A percentile compares a stretch with the other conserved stretches of the same genome.
Conservation (phyloP, 202 grass and related monocot genomes). For the Zizania palustris region DNA sequence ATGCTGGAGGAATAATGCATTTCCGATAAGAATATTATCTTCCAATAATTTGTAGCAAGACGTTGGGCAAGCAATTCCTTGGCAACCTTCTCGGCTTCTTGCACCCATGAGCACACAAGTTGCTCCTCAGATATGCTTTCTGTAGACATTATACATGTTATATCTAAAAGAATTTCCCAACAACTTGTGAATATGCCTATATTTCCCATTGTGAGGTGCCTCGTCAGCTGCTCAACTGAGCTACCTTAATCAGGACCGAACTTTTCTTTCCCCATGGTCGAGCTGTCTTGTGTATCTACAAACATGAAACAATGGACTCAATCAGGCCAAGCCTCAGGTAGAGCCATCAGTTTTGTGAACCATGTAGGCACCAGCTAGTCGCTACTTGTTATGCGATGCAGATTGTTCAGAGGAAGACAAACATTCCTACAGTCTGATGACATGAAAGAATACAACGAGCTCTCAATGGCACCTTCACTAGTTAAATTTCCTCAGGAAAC, state of each 20-base stretch:
- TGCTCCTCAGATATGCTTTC: conserved; percentile 18
- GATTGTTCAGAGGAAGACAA: conserved; percentile 21
- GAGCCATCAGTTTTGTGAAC: conserved; percentile 9
- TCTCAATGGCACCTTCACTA: conserved; percentile 40
- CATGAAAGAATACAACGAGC: neutral
- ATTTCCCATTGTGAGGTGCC: conserved; percentile 27
- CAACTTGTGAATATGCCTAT: conserved; percentile 29
- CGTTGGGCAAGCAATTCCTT: conserved; percentile 25
- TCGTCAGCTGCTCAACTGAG: conserved; percentile 25
- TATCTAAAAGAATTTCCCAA: conserved; percentile 25
- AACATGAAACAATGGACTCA: neutral
- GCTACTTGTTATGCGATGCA: conserved; percentile 16
- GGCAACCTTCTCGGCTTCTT: neutral
- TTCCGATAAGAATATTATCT: conserved; percentile 48
- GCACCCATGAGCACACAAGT: conserved; percentile 20
- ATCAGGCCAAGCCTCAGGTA: neutral
- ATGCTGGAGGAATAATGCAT: conserved; percentile 38
- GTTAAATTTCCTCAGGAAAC: conserved; percentile 41
- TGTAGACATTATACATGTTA: conserved; percentile 17
- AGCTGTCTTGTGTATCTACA: conserved; percentile 2
- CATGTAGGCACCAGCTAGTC: conserved; percentile 2
- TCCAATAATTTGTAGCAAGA: conserved; percentile 50
- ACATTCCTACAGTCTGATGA: conserved; percentile 29
- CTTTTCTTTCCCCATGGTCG: neutral
- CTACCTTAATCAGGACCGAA: conserved; percentile 28